phyloP scores from a whole-genome alignment of 2,329 filamentous ascomycete genomes.

The Pseudonectria buxi region DNA sequence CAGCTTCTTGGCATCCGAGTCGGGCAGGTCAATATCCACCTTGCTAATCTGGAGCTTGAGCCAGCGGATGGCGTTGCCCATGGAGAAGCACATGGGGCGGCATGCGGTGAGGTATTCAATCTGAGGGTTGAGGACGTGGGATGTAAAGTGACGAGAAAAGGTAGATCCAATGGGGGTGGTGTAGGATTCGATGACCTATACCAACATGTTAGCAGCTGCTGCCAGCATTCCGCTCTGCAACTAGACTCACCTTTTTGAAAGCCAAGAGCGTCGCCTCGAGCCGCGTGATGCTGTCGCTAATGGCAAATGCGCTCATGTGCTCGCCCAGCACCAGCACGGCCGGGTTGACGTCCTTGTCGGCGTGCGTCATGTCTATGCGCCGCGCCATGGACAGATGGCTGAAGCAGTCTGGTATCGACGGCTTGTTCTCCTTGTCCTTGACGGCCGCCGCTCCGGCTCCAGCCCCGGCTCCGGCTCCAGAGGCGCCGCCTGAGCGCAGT shows the following conservation, averaged over 20 bases:
- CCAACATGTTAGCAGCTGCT: conserved; percentile 3
- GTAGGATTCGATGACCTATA: conserved; percentile 84
- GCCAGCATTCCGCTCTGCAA: no score
- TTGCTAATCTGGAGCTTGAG: conserved; percentile 89
- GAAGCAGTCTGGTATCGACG: conserved; percentile 65
- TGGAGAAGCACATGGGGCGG: conserved; percentile 90
- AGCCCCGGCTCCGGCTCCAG: conserved; percentile 14
- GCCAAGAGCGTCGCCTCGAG: conserved; percentile 82
- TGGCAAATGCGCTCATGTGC: conserved; percentile 81
- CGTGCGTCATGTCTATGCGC: conserved; percentile 45
- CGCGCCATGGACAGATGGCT: conserved; percentile 70
- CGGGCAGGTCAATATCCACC: conserved; percentile 78
- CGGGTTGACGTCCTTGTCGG: conserved; percentile 78
- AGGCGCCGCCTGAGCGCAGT: conserved; percentile 22
- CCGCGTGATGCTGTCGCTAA: conserved; percentile 83
- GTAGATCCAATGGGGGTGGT: conserved; percentile 78
- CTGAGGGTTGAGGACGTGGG: conserved; percentile 85
- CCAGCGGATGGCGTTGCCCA: conserved; percentile 94
- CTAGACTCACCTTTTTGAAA: conserved; percentile 65
- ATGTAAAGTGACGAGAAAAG: conserved; percentile 83
- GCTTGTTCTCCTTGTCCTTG: conserved; percentile 45
- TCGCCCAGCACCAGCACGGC: conserved; percentile 78
- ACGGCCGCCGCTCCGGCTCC: conserved; percentile 23
- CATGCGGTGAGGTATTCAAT: conserved; percentile 92
- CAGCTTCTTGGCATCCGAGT: conserved; percentile 71